These are phyloP conservation scores for Stephania cephalantha DNA, from an alignment of 164 flowering plant species.

Conservation along the genomic window DNA sequence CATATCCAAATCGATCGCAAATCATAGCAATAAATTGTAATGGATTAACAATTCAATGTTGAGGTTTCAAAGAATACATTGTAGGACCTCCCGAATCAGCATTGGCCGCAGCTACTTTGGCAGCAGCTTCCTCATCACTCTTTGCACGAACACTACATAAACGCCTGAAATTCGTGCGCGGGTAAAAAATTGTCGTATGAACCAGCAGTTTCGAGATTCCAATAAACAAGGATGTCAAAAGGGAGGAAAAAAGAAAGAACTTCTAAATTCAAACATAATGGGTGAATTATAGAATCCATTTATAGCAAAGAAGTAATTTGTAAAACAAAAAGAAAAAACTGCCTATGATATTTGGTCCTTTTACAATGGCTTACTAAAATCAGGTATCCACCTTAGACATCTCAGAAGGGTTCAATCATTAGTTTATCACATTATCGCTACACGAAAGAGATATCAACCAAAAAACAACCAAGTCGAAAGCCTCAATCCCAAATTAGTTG, in stretches of 20 bases:
- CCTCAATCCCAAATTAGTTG: background rate
- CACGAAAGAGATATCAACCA: background rate
- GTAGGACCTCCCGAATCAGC: conserved; percentile 78
- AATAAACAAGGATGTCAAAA: background rate
- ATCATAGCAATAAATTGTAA: background rate
- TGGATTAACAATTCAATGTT: background rate
- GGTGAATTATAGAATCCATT: background rate
- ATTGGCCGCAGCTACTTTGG: conserved; percentile 54
- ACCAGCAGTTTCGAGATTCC: background rate
- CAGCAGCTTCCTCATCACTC: conserved; percentile 67
- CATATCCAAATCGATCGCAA: background rate
- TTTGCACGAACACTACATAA: conserved; percentile 35
- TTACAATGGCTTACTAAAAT: background rate
- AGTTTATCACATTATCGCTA: background rate
- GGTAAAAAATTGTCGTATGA: background rate
- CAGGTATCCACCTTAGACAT: background rate
- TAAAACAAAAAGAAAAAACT: background rate
- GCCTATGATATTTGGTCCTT: background rate
- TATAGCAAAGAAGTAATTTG: background rate
- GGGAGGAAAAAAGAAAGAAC: background rate
- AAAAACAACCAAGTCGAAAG: background rate
- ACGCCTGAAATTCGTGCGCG: conserved; percentile 29
- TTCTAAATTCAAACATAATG: background rate
- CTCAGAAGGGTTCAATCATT: background rate
- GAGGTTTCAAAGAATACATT: conserved; percentile 38